Base-by-base conservation (phyloP, 2,329 filamentous ascomycete species). In the Phyllosticta citriasiana region DNA sequence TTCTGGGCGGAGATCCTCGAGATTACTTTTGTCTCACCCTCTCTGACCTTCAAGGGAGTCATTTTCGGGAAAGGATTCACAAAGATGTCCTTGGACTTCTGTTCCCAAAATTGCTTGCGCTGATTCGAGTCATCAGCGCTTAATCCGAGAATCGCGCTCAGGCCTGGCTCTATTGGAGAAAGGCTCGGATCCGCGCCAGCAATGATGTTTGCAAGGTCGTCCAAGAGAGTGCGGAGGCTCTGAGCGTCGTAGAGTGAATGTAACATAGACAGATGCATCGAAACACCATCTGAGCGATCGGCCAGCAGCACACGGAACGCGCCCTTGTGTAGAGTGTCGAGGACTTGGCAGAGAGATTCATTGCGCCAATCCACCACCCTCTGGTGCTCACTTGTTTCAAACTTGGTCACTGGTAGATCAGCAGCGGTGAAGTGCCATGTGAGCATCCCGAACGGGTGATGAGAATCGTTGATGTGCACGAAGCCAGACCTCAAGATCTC, bases 201-300 rank as follows among this genome's bases (percentile, higher is more conserved):
- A 14, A 10, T 12, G 9, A 55, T 55, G 40, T 66, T 67, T 2
- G 73, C 67, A 12, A 96, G 76, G 65, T 88, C 83, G 0, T 77
- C 68, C 1, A 96, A 73, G 0, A 97, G 79, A 0, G 78, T 68
- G 3, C 82, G 77, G 10, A 97, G 75, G 8, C 90, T 91, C 51
- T 84, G 80, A 0, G 91, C 92, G 75, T 97, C 92, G 66, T 95
- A 97, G 0, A 97, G 77, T 0, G 89, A 88, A 74, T 97, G 92
- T 64, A 95, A 88, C 2, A 91, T 79, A 9, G 79, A 82, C 22
- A 86, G 68, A 53, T 80, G 73, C 51, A 84, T 69, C 4, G 68
- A 66, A 3, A 55, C 53, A 0, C 61, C 52, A 0, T 64, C 57
- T 0, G 67, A 60, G 0, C 63, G 53, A 2, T 77, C 65, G 0